Percentiles rank a stretch among this genome's conserved stretches.
Conservation (phyloP, 345 rosid genomes). For the Erodium maritimum region DNA sequence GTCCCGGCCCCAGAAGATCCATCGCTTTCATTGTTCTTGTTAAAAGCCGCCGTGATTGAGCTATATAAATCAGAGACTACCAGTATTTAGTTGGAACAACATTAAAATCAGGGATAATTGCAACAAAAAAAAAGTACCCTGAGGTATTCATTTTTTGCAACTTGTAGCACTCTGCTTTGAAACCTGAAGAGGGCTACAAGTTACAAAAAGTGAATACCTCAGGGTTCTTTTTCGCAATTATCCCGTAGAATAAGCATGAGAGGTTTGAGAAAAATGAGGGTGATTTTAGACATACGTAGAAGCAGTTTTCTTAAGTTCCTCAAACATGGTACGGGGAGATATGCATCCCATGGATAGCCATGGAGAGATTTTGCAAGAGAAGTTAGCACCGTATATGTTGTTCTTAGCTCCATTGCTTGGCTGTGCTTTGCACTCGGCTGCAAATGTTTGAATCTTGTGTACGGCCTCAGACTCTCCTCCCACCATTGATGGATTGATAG, state of each 20-base stretch:
- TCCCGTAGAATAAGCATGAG: no score
- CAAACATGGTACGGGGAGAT: slow-evolving; percentile 87
- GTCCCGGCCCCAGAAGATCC: slow-evolving; percentile 22
- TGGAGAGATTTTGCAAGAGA: slow-evolving; percentile 92
- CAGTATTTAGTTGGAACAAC: no score
- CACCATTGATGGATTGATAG: slow-evolving; percentile 40
- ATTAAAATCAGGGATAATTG: no score
- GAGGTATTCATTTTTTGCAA: no score
- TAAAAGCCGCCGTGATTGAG: slow-evolving; percentile 24
- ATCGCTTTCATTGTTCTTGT: slow-evolving; percentile 14
- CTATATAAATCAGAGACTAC: slow-evolving; percentile 13
- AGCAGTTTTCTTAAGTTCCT: slow-evolving; percentile 81
- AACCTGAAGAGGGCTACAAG: no score
- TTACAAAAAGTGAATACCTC: no score
- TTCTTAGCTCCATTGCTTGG: slow-evolving; percentile 45
- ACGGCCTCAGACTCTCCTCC: slow-evolving; percentile 97
- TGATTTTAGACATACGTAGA: slow-evolving; percentile 25
- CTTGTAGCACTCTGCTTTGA: no score
- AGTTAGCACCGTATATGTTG: slow-evolving; percentile 77
- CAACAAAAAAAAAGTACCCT: no score
- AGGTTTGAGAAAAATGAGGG: neutral
- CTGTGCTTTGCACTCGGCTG: slow-evolving; percentile 73
- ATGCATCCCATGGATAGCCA: slow-evolving; percentile 87
- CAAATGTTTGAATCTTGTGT: slow-evolving; percentile 60
- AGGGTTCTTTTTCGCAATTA: no score